phyloP scores from a whole-genome alignment of 306 rosid species.

The Pyrus communis region DNA sequence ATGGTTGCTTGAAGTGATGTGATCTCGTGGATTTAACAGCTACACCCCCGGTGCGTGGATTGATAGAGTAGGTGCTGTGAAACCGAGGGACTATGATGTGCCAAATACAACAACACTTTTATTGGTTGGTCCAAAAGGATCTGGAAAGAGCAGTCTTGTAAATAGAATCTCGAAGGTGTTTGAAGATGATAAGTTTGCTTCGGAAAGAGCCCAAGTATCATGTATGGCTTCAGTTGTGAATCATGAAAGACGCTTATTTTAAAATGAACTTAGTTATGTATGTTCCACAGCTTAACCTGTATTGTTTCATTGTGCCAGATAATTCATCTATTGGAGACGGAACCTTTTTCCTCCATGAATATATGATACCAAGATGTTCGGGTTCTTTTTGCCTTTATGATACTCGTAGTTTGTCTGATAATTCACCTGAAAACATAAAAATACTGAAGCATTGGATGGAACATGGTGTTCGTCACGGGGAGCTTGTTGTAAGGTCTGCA shows the following conservation, averaged over 20 bases:
- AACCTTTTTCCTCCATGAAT: conserved; percentile 76
- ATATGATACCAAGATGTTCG: conserved; percentile 67
- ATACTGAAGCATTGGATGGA: conserved; percentile 65
- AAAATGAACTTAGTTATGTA: background rate
- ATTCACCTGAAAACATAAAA: conserved; percentile 33
- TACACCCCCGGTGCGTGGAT: conserved; percentile 76
- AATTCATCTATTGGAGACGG: conserved; percentile 60
- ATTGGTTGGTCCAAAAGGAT: conserved; percentile 75
- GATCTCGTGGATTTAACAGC: conserved; percentile 34
- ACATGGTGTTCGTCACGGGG: conserved; percentile 65
- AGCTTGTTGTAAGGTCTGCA: conserved; percentile 63
- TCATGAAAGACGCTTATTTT: background rate
- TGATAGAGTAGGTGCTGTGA: conserved; percentile 40
- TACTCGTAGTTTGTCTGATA: conserved; percentile 63
- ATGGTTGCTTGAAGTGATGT: conserved; percentile 15
- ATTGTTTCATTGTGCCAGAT: conserved; percentile 35
- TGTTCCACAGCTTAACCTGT: background rate
- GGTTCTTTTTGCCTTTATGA: conserved; percentile 66
- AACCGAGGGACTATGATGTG: conserved; percentile 52
- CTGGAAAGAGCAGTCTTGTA: conserved; percentile 87
- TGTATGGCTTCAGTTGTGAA: conserved; percentile 33
- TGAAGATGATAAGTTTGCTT: conserved; percentile 52
- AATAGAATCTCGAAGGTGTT: conserved; percentile 68
- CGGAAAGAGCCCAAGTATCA: conserved; percentile 84
- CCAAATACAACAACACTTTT: conserved; percentile 64